Percentiles rank a stretch among this genome's conserved stretches.
Evolutionary conservation across 2,329 filamentous ascomycete genomes (phyloP).

Genomic region (Cephalotrichum gorgonifer): DNA sequence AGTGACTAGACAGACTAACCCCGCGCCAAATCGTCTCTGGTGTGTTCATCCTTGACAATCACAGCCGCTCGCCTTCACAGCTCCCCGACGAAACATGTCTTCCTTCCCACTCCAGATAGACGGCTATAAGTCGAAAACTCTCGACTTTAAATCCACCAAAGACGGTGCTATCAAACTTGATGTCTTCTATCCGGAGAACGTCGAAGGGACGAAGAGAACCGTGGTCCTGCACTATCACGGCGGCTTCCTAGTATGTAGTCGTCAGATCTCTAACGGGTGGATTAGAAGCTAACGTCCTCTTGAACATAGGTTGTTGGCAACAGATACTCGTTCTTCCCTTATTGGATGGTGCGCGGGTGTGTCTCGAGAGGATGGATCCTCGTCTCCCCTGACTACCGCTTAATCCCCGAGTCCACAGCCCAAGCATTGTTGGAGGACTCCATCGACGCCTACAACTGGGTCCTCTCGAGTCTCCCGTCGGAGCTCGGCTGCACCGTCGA

Average conservation of each 20-base stretch:
- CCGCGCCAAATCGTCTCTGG: too few species aligned
- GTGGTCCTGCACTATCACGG: background rate
- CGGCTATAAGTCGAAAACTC: background rate
- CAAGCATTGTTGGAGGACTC: conserved; percentile 5
- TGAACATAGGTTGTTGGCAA: conserved; percentile 3
- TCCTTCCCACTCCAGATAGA: background rate
- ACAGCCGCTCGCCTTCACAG: too few species aligned
- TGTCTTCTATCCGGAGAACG: background rate
- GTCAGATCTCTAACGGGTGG: background rate
- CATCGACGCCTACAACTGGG: conserved; percentile 6
- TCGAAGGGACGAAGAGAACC: background rate
- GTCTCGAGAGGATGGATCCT: conserved; percentile 7
- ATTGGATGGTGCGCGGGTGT: conserved; percentile 5
- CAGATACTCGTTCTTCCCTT: conserved; percentile 6
- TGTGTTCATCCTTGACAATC: too few species aligned
- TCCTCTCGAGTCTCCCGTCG: conserved; percentile 1
- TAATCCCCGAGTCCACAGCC: conserved; percentile 8
- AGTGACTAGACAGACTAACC: too few species aligned
- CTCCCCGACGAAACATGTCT: background rate
- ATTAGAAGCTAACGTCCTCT: background rate
- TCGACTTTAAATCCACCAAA: background rate
- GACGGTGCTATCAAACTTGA: background rate
- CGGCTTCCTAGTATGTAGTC: background rate
- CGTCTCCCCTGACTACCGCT: conserved; percentile 7
- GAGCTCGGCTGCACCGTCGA: conserved; percentile 1